Conservation (phyloP, 371 early-diverging fungal genomes). For the Saksenaea vasiformis region DNA sequence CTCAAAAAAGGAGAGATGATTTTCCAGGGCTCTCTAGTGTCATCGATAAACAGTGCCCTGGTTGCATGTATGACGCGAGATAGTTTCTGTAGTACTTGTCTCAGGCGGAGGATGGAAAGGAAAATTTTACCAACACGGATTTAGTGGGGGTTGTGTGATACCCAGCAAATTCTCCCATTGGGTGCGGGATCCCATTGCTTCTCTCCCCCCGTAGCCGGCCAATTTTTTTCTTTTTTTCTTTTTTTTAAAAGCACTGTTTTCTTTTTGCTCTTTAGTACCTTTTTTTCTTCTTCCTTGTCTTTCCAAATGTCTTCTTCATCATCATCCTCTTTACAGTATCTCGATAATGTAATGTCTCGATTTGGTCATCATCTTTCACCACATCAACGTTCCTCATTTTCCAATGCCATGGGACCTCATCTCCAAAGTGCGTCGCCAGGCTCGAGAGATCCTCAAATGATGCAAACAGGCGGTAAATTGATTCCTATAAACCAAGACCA, state of each 20-base stretch:
- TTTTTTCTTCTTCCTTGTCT: neutral
- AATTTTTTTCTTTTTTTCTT: neutral
- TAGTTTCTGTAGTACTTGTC: neutral
- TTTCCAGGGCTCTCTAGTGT: neutral
- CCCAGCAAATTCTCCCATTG: neutral
- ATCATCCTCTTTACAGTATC: constrained; percentile 6
- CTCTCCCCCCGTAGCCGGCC: neutral
- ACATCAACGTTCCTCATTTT: constrained; percentile 23
- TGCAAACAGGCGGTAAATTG: constrained; percentile 9
- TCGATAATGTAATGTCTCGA: constrained; percentile 30
- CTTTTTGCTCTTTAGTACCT: no score
- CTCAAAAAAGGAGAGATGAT: neutral
- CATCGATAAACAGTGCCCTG: neutral
- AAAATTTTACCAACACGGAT: neutral
- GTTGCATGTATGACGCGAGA: neutral
- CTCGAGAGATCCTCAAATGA: constrained; percentile 5
- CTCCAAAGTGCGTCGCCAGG: constrained; percentile 19
- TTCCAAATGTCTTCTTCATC: neutral
- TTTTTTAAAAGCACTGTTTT: neutral
- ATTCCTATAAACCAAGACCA: neutral
- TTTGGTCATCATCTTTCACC: constrained; percentile 31
- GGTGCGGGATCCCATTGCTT: no score
- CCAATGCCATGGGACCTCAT: constrained; percentile 22
- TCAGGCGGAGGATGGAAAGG: neutral
- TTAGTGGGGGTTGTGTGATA: neutral